A percentile compares a stretch with the other conserved stretches of the same genome.
Evolutionary conservation across 768 basidiomycete species (phyloP).

Genomic region (Pulveroboletus ravenelii): DNA sequence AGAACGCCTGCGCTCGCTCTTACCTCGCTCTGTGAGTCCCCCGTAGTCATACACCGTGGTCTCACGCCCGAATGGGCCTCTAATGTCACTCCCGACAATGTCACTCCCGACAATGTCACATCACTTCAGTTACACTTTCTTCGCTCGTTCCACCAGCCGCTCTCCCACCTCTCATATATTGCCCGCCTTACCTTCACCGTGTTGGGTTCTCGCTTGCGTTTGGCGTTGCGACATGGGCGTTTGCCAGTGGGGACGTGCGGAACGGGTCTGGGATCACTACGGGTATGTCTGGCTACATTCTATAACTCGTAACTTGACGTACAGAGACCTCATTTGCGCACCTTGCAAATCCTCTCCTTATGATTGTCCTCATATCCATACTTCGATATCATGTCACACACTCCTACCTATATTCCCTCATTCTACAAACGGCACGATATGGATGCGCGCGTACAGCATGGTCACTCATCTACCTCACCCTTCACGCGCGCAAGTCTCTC

Average conservation of each 20-base stretch:
- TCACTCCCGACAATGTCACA: background rate
- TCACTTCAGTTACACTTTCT: slow-evolving; percentile 32
- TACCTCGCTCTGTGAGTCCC: slow-evolving; percentile 33
- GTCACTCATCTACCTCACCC: slow-evolving; percentile 42
- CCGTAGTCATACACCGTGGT: background rate
- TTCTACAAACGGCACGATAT: background rate
- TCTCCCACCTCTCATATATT: slow-evolving; percentile 24
- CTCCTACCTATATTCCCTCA: background rate
- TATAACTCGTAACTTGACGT: background rate
- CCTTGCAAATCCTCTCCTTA: background rate
- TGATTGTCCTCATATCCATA: background rate
- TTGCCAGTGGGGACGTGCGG: slow-evolving; percentile 35
- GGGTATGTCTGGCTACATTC: slow-evolving; percentile 9
- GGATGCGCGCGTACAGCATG: slow-evolving; percentile 29
- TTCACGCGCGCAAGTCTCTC: slow-evolving; percentile 35
- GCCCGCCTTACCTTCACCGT: slow-evolving; percentile 41
- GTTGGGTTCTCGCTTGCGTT: slow-evolving; percentile 42
- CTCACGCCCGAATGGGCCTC: background rate
- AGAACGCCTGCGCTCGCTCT: slow-evolving; percentile 29
- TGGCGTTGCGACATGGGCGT: slow-evolving; percentile 41
- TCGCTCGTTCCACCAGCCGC: slow-evolving; percentile 33
- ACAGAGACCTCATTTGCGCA: background rate
- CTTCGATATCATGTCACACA: background rate
- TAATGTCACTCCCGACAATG: background rate
- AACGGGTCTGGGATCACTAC: slow-evolving; percentile 45